These are phyloP conservation scores for Calocera cornea DNA, from an alignment of 768 basidiomycete genomes.

Conservation along the genomic window DNA sequence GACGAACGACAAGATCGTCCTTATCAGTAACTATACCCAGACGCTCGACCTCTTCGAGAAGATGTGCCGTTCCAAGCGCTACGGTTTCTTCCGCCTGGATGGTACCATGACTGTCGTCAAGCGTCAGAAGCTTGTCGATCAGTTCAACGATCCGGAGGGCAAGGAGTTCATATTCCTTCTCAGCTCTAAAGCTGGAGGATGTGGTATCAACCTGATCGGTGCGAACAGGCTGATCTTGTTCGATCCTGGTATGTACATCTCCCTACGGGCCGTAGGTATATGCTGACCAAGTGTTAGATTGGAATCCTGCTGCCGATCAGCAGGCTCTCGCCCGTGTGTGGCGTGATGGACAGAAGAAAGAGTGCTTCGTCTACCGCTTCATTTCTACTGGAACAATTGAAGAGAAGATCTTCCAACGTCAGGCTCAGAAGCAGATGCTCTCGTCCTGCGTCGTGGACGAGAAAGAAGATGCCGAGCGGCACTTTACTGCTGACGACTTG, in stretches of 20 bases:
- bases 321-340: constrained; percentile 97
- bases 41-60: constrained; percentile 89
- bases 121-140: constrained; percentile 89
- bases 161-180: constrained; percentile 91
- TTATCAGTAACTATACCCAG: constrained; percentile 95
- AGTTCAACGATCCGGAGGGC: constrained; percentile 84
- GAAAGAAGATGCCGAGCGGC: constrained; percentile 87
- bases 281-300: constrained; percentile 41
- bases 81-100: constrained; percentile 83
- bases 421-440: constrained; percentile 89
- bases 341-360: constrained; percentile 99
- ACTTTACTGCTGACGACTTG: constrained; percentile 81
- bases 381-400: constrained; percentile 95
- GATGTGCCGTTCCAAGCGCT: constrained; percentile 72
- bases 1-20: constrained; percentile 87
- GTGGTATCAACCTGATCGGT: constrained; percentile 93
- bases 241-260: constrained; percentile 60
- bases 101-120: constrained; percentile 87
- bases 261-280: neutral
- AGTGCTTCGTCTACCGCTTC: constrained; percentile 99
- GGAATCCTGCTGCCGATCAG: constrained; percentile 98
- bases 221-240: constrained; percentile 92
- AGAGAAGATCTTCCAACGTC: constrained; percentile 97
- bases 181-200: constrained; percentile 90
- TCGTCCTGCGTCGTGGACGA: constrained; percentile 98